A percentile compares a stretch with the other conserved stretches of the same genome.
Conservation (phyloP, 2,329 filamentous ascomycete genomes). For the Fusarium algeriense region DNA sequence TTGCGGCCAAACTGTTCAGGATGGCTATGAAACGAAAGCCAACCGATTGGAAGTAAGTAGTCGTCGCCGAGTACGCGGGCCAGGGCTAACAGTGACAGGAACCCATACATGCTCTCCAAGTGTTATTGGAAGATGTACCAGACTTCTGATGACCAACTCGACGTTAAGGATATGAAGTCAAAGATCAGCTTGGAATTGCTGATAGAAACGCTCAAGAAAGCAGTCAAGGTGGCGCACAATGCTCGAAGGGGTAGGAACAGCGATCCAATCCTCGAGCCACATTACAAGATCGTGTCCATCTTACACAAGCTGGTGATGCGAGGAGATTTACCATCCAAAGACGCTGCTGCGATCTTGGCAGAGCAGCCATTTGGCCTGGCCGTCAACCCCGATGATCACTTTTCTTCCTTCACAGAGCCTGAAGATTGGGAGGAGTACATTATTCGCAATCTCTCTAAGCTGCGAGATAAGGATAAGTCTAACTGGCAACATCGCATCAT, state of each 20-base stretch:
- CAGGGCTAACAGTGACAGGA: conserved; percentile 55
- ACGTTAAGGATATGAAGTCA: conserved; percentile 56
- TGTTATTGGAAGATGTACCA: conserved; percentile 75
- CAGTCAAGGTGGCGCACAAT: conserved; percentile 63
- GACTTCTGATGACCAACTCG: conserved; percentile 59
- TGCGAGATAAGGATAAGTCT: conserved; percentile 83
- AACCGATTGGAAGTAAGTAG: conserved; percentile 67
- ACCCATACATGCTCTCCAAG: conserved; percentile 71
- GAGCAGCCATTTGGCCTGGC: conserved; percentile 65
- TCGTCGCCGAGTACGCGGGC: background rate
- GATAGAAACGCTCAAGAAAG: conserved; percentile 63
- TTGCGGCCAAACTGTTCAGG: conserved; percentile 66
- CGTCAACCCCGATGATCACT: conserved; percentile 51
- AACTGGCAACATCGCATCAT: conserved; percentile 97
- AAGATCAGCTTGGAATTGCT: conserved; percentile 55
- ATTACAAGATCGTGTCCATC: conserved; percentile 89
- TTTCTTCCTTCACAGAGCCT: conserved; percentile 53
- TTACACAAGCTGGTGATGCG: conserved; percentile 82
- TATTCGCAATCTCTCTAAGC: conserved; percentile 62
- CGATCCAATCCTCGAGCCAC: conserved; percentile 88
- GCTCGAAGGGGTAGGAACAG: conserved; percentile 68
- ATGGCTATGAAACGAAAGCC: conserved; percentile 67
- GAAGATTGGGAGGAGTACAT: conserved; percentile 73
- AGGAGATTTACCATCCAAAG: conserved; percentile 60
- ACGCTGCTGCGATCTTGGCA: conserved; percentile 65